Base-by-base conservation (phyloP, 2,329 filamentous ascomycete species). In the Atkinsonella hypoxylon region DNA sequence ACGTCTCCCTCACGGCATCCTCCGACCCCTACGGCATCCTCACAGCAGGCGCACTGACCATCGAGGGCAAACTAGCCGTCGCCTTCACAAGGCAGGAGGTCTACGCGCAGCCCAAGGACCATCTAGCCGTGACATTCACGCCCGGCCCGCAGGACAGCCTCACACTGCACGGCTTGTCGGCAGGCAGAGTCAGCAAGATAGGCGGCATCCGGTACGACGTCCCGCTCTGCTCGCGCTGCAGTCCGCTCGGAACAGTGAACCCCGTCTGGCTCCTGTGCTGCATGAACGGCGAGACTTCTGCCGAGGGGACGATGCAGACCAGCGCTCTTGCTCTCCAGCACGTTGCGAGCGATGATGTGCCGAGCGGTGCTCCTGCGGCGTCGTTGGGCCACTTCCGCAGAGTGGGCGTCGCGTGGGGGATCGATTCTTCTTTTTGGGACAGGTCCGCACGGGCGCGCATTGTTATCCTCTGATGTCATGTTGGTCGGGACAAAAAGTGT, bases 21-120 rank as follows among this genome's bases (percentile, higher is more conserved):
- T 48, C 46, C 3, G 46, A 48, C 17, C 34, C 46, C 6, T 48
- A 48, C 34, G 34, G 46, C 12, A 39, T 39, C 10, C 38, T 48
- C 13, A 34, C n/a, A 4, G 36, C 20, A 0, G 46, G 17, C 13
- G 13, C 18, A 7, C 30, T 42, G 10, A 31, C 10, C 12, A 32
- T 48, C 13, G 20, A 48, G n/a, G 46, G 36, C 22, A 48, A 18
- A 2, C 20, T 48, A 8, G 46, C 7, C 5, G 39, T 48, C 36
- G 46, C 38, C 36, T 32, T 48, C 39, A 42, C 20, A 7, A 48
- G 41, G 17, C 46, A 48, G n/a, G 46, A 48, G 3, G 36, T 15
- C 5, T 48, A 48, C 17, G 46, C 46, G 20, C 20, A 36, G 22
- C 38, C 46, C 17, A 48, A 48, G 38, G 46, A 48, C 18, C 46